Evolutionary conservation across 73 alveolate genomes (phyloP).

Genomic region (Tetrahymena borealis): DNA sequence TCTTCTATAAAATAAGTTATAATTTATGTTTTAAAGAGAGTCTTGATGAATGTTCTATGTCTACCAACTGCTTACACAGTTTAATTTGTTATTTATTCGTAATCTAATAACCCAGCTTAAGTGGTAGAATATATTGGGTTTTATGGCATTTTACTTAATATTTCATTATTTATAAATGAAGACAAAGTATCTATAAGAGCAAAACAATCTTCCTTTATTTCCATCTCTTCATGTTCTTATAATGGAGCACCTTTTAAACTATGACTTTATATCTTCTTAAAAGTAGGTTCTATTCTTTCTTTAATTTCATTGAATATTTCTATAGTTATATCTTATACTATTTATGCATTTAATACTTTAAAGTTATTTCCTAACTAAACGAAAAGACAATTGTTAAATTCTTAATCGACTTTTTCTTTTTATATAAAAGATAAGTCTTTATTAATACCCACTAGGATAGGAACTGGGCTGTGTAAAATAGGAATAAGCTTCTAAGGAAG

Average conservation of each 20-base stretch:
- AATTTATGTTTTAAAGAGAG: neutral
- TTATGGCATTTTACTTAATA: neutral
- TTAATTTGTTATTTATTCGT: neutral
- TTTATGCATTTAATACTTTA: neutral
- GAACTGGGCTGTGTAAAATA: neutral
- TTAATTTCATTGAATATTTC: neutral
- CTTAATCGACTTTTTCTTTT: neutral
- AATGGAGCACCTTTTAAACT: neutral
- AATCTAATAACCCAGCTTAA: neutral
- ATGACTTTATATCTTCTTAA: neutral
- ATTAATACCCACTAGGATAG: neutral
- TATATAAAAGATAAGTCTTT: neutral
- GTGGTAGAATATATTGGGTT: neutral
- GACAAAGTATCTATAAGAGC: neutral
- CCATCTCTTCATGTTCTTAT: neutral
- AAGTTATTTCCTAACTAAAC: neutral
- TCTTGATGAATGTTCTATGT: neutral
- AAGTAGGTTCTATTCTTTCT: neutral
- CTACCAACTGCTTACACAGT: neutral
- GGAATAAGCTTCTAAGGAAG: neutral
- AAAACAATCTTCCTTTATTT: neutral
- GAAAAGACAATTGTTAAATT: neutral
- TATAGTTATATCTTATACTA: neutral
- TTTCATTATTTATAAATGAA: neutral
- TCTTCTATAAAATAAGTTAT: neutral